Base-by-base conservation (phyloP, 768 basidiomycete species). In the Suillus occidentalis region DNA sequence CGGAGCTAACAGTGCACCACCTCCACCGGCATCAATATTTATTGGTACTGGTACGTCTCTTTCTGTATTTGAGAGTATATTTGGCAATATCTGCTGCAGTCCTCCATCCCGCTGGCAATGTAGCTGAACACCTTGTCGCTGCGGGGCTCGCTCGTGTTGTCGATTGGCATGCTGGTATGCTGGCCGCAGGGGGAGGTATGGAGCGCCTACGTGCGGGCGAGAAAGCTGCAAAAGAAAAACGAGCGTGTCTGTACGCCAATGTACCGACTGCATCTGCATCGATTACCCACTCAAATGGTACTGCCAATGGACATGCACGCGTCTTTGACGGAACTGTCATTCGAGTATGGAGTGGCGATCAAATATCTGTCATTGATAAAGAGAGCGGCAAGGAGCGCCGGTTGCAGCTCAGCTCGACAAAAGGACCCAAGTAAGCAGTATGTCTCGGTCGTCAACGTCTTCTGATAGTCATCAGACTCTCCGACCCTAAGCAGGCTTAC, bases 151-250 rank as follows among this genome's bases (percentile, higher is more conserved):
- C 96, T 20, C 90, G 94, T 64, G 85, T 98, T 59, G 90, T 99
- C 65, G 96, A 97, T 73, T 98, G 96, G 96, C 97, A 99, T 75
- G 95, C 97, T 18, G 96, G 96, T 25, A 91, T 99, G 85, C 86
- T 99, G 25, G 88, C 94, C 1, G 85, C 83, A 61, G 81, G 84
- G 60, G 95, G 95, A 47, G 91, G 87, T 6, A 93, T 98, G 87
- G 94, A 96, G 71, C 88, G 87, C 49, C 84, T 98, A 36, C 88
- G 96, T 60, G 85, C 87, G 1, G 94, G 93, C 0, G 96, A 98
- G 78, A 89, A 84, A 74, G 73, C 70, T 57, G 94, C 93, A 25
- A 94, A 92, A 75, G 89, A 92, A 73, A 90, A 86, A 71, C 86
- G 88, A 37, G 76, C 82, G 2, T 87, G 81, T 66, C 81, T 97